These are phyloP conservation scores for Phytophthora foliorum DNA, from an alignment of 352 stramenopile species.

Conservation along the genomic window DNA sequence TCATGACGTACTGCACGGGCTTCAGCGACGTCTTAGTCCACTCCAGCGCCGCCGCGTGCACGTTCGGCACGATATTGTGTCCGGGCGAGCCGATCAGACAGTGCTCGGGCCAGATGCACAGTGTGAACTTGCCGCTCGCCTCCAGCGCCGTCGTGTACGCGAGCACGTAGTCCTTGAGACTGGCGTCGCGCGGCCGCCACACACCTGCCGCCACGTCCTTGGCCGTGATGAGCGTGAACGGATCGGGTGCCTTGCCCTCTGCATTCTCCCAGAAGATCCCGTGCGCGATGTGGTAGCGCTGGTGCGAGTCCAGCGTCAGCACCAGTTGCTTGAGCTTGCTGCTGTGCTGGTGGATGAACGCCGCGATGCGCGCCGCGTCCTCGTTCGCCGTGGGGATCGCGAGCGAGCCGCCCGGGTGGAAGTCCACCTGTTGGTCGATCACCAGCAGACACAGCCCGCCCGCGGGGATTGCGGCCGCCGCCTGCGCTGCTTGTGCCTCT, in stretches of 20 bases:
- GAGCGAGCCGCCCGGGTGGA: conserved; percentile 95
- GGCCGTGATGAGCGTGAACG: conserved; percentile 95
- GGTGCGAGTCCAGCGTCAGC: conserved; percentile 97
- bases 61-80: conserved; percentile 89
- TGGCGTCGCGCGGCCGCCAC: conserved; percentile 71
- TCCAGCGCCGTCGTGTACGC: conserved; percentile 93
- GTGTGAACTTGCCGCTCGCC: conserved; percentile 87
- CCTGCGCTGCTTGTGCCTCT: conserved; percentile 49
- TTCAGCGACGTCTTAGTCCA: conserved; percentile 82
- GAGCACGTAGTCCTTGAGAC: conserved; percentile 87
- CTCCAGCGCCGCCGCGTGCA: conserved; percentile 86
- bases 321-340: conserved; percentile 86
- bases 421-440: conserved; percentile 97
- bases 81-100: conserved; percentile 94
- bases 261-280: conserved; percentile 93
- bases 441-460: conserved; percentile 89
- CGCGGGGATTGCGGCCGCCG: conserved; percentile 41
- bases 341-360: conserved; percentile 84
- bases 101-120: conserved; percentile 98
- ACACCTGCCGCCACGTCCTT: conserved; percentile 74
- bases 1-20: conserved; percentile 91
- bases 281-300: conserved; percentile 96
- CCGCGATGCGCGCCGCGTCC: conserved; percentile 91
- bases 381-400: conserved; percentile 94
- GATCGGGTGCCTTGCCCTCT: conserved; percentile 70